Base-by-base conservation (phyloP, 257 asterid genomes). In the Verbascum thapsus region DNA sequence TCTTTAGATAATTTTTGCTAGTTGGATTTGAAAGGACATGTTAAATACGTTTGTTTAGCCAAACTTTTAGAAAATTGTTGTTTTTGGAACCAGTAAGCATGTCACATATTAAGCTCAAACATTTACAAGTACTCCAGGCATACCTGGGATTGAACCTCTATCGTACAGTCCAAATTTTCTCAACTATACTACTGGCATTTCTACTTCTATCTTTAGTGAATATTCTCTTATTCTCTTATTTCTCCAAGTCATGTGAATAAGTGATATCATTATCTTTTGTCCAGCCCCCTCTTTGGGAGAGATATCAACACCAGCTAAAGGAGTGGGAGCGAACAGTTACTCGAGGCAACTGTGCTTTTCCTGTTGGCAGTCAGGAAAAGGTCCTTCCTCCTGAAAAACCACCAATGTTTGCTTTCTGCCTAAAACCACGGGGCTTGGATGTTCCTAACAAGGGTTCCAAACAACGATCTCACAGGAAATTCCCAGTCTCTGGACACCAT, bases 211-310 rank as follows among this genome's bases (percentile, higher is more conserved):
- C 8, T 2, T 37, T 10, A 40, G 44, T 60, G 34, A 49, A 38
- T 66, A 32, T 20, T 50, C 20, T 48, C 41, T 41, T 13, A 48
- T 35, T 18, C 61, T 32, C 10, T 53, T 34, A 48, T 42, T 30
- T 12, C 50, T 55, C 58, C 47, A 39, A 7, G 57, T 62, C 17
- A 26, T 63, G n/a, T 45, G 62, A 57, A 52, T 35, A 47, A 45
- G 49, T 63, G 55, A 60, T 51, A 2, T 58, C 26, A 47, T 54
- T 71, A 6, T 72, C 30, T 55, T 69, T 47, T 64, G 18, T 65
- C 56, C 96, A 94, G 99, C 94, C 95, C 37, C 99, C 99, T 42
- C 84, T 86, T 44, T 94, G 99, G 99, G 83, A 79, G 74, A 78
- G 77, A 79, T 90, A 94, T 78, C 94, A 84, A 74, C 85, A 81